Evolutionary conservation across 1,284 basidiomycete species (phyloP).

Genomic region (Sparassis latifolia): DNA sequence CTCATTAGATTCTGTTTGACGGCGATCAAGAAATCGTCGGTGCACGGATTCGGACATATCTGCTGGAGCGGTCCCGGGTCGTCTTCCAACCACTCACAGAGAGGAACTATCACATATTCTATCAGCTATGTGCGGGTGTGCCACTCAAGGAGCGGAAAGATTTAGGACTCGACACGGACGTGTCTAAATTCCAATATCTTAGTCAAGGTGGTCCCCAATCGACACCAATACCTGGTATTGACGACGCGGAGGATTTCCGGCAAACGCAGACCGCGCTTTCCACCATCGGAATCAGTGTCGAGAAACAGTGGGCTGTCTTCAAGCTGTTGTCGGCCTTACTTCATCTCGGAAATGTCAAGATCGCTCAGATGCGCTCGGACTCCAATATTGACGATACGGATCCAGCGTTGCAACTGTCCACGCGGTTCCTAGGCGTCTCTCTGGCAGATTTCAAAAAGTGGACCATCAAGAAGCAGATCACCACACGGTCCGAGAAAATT

Average conservation of each 20-base stretch:
- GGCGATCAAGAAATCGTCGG: conserved; percentile 94
- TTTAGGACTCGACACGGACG: conserved; percentile 81
- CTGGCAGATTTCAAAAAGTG: conserved; percentile 97
- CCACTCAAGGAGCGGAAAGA: conserved; percentile 94
- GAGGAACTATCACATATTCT: conserved; percentile 99
- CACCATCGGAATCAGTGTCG: conserved; percentile 94
- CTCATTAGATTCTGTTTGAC: conserved; percentile 86
- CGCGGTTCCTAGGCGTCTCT: conserved; percentile 87
- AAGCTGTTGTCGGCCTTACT: conserved; percentile 88
- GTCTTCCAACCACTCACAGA: conserved; percentile 97
- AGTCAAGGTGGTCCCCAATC: conserved; percentile 89
- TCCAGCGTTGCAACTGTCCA: conserved; percentile 74
- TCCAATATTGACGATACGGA: conserved; percentile 85
- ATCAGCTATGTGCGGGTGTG: conserved; percentile 96
- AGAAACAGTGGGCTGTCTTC: conserved; percentile 98
- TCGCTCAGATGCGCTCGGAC: conserved; percentile 79
- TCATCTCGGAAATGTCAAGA: conserved; percentile 95
- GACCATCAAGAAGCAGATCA: conserved; percentile 97
- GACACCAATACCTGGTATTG: conserved; percentile 85
- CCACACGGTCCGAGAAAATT: conserved; percentile 94
- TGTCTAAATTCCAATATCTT: conserved; percentile 87
- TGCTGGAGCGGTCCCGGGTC: conserved; percentile 94
- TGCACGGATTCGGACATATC: conserved; percentile 95
- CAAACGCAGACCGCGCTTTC: conserved; percentile 92
- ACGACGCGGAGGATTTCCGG: conserved; percentile 94